Base-by-base conservation (phyloP, 306 rosid species). In the Erythrophleum fordii region DNA sequence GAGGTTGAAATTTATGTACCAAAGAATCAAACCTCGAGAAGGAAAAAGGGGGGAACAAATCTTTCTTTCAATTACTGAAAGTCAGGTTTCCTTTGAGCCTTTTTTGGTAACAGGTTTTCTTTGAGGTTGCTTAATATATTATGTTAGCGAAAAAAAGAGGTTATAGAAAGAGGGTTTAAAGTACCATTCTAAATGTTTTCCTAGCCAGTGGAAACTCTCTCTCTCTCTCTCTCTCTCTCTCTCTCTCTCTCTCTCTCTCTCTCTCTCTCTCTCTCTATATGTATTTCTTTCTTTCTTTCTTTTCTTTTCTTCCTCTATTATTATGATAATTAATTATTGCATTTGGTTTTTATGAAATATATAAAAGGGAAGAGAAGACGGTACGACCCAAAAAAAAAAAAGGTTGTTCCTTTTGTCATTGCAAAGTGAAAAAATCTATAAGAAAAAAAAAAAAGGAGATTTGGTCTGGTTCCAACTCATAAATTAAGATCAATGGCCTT, bases 371-470 rank as follows among this genome's bases (percentile, higher is more conserved):
- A 76, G 61, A 11, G 4, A 66, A 23, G 72, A 65, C 48, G 48
- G 68, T 10, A 59, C n/a, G 37, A 26, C 37, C 66, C 26, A 22
- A 20, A 42, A 45, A 39, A 49, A 41, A 55, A 69, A 8, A 70
- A 62, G 39, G 20, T 31, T 14, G 80, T 72, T 71, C 20, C 70
- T 74, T 83, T 80, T 77, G 71, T 45, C 25, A 78, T 80, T 80
- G 60, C 14, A 85, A 81, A 81, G 84, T n/a, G 39, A 83, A 75
- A 79, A 86, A 75, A 87, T 90, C 85, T 66, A n/a, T n/a, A n/a
- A n/a, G n/a, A n/a, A n/a, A n/a, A n/a, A n/a, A n/a, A n/a, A n/a
- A n/a, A n/a, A 83, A 87, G 82, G 77, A 88, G 88, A 89, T 82
- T 58, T 85, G 83, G 61, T 83, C 71, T 84, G 95, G 26, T 16